These are phyloP conservation scores for Aphanomyces invadans DNA, from an alignment of 352 stramenopile genomes.

Conservation along the genomic window DNA sequence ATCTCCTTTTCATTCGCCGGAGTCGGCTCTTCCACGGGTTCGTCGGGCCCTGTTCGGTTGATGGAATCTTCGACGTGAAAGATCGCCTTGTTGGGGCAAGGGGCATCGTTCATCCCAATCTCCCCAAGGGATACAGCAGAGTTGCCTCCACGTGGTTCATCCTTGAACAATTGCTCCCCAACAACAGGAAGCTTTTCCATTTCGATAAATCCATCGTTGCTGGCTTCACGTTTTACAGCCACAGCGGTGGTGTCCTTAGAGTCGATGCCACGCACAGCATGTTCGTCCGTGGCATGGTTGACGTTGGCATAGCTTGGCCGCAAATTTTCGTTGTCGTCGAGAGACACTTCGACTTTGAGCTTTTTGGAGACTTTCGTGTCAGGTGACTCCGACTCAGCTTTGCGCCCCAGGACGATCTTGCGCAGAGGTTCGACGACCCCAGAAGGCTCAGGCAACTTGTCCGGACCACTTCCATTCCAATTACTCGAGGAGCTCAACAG, in stretches of 20 bases:
- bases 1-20: background rate
- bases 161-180: no score
- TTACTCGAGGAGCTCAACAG: background rate
- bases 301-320: background rate
- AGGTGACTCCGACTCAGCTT: background rate
- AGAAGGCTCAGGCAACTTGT: background rate
- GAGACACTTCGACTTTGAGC: background rate
- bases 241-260: no score
- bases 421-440: background rate
- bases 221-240: no score
- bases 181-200: no score
- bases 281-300: background rate
- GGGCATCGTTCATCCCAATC: no score
- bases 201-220: no score
- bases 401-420: constrained; percentile 15
- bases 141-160: no score
- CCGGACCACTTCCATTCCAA: background rate
- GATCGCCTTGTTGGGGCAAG: no score
- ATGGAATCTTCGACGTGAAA: no score
- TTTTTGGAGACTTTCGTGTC: background rate
- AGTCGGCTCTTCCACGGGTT: background rate
- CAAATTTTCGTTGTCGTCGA: constrained; percentile 5
- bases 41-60: no score
- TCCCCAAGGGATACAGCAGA: no score
- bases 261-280: background rate